These are phyloP conservation scores for Piloderma croceum DNA, from an alignment of 768 basidiomycete species.

Conservation along the genomic window DNA sequence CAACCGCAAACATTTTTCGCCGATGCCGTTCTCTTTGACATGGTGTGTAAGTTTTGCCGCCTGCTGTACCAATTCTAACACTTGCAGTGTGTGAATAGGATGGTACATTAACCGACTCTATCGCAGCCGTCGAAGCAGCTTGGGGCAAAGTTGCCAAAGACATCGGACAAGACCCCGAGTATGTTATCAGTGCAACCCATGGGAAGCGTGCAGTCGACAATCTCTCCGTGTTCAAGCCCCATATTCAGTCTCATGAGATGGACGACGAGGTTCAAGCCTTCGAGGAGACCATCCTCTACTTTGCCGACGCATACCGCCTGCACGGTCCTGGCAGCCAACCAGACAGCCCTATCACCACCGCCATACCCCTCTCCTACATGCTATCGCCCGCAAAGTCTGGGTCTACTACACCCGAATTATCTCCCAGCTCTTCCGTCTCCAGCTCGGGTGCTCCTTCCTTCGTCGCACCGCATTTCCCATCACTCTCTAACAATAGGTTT, in stretches of 20 bases:
- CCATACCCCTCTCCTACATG: slow-evolving; percentile 10
- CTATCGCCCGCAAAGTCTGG: slow-evolving; percentile 23
- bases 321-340: slow-evolving; percentile 35
- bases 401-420: slow-evolving; percentile 36
- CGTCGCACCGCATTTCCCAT: no score
- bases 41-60: slow-evolving; percentile 38
- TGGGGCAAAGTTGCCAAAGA: slow-evolving; percentile 70
- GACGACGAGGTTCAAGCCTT: slow-evolving; percentile 54
- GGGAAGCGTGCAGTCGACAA: slow-evolving; percentile 77
- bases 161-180: slow-evolving; percentile 59
- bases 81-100: slow-evolving; percentile 36
- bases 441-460: slow-evolving; percentile 42
- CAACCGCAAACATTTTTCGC: slow-evolving; percentile 35
- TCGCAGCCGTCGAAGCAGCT: slow-evolving; percentile 67
- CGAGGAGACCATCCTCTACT: slow-evolving; percentile 60
- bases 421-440: slow-evolving; percentile 34
- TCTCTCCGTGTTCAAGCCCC: slow-evolving; percentile 54
- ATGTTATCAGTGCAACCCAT: slow-evolving; percentile 72
- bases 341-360: slow-evolving; percentile 15
- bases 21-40: slow-evolving; percentile 64
- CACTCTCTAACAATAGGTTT: slow-evolving; percentile 33
- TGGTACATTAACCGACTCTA: slow-evolving; percentile 70
- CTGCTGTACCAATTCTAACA: slow-evolving; percentile 18
- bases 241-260: slow-evolving; percentile 50
- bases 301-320: slow-evolving; percentile 51